Evolutionary conservation across 257 asterid genomes (phyloP).

Genomic region (Eucommia ulmoides): DNA sequence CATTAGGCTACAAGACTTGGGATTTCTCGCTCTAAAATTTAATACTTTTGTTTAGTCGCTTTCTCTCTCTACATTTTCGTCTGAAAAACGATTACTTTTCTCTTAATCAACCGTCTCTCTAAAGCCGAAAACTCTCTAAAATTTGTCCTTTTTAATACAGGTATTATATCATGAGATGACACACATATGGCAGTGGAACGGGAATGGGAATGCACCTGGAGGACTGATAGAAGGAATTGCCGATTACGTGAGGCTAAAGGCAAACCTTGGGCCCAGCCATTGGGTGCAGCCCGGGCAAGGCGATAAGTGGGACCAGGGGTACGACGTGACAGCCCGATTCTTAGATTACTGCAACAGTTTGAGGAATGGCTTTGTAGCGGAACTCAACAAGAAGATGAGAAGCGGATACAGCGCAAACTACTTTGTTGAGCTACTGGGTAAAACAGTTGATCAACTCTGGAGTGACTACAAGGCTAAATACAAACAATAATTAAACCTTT

Average conservation of each 20-base stretch:
- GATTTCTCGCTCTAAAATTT: no score
- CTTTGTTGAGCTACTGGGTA: slow-evolving; percentile 46
- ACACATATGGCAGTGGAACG: slow-evolving; percentile 61
- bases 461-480: slow-evolving; percentile 45
- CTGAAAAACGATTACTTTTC: no score
- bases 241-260: slow-evolving; percentile 49
- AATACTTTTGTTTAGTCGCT: no score
- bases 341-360: slow-evolving; percentile 44
- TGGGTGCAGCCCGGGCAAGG: slow-evolving; percentile 65
- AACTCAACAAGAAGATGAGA: slow-evolving; percentile 53
- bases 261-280: slow-evolving; percentile 41
- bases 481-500: no score
- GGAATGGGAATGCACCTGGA: slow-evolving; percentile 36
- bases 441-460: slow-evolving; percentile 50
- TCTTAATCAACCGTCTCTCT: no score
- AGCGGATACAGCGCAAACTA: slow-evolving; percentile 22
- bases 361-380: slow-evolving; percentile 38
- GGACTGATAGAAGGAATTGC: slow-evolving; percentile 51
- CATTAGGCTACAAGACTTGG: no score
- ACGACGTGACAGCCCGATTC: slow-evolving; percentile 53
- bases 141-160: no score
- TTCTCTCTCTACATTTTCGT: no score
- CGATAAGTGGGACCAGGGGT: slow-evolving; percentile 53
- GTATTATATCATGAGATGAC: slow-evolving; percentile 48
- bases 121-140: no score